phyloP scores from a whole-genome alignment of 805 yeast species.

The Cyberlindnera meyerae region DNA sequence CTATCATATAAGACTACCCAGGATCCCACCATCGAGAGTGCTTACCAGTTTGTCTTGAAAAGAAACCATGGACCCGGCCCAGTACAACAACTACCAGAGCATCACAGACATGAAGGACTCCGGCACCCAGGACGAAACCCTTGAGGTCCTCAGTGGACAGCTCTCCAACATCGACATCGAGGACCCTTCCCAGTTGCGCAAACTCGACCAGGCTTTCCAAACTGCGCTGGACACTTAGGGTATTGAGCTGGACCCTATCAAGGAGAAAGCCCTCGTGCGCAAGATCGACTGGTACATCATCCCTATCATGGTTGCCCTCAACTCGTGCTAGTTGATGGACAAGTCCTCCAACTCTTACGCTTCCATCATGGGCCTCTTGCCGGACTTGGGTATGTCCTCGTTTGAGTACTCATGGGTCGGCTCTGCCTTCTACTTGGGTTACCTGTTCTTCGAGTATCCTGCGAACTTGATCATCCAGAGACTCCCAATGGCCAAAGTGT shows the following conservation, averaged over 20 bases:
- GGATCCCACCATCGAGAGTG: too few relatives aligned
- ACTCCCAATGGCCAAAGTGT: conserved; percentile 50
- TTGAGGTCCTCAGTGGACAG: conserved; percentile 1
- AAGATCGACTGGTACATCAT: conserved; percentile 9
- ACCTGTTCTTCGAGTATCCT: conserved; percentile 51
- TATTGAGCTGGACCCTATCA: conserved; percentile 6
- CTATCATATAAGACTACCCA: neutral
- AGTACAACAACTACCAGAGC: neutral
- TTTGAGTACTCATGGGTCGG: conserved; percentile 49
- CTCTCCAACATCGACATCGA: conserved; percentile 2
- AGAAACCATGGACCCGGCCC: neutral
- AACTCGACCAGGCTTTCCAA: conserved; percentile 10
- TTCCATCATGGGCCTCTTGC: conserved; percentile 45
- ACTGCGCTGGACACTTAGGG: conserved; percentile 3
- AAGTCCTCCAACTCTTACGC: conserved; percentile 29
- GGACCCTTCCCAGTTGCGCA: conserved; percentile 2
- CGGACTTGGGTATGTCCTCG: conserved; percentile 41
- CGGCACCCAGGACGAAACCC: neutral
- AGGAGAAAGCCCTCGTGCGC: conserved; percentile 5
- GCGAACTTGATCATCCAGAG: conserved; percentile 45
- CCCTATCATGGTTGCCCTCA: conserved; percentile 6
- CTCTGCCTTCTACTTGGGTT: conserved; percentile 58
- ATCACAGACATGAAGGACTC: conserved; percentile 1
- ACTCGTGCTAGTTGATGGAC: conserved; percentile 7
- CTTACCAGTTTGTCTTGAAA: too few relatives aligned